Evolutionary conservation across 768 basidiomycete species (phyloP), one percentile per base, ranked within the genome.

Genomic region (Suillus discolor): DNA sequence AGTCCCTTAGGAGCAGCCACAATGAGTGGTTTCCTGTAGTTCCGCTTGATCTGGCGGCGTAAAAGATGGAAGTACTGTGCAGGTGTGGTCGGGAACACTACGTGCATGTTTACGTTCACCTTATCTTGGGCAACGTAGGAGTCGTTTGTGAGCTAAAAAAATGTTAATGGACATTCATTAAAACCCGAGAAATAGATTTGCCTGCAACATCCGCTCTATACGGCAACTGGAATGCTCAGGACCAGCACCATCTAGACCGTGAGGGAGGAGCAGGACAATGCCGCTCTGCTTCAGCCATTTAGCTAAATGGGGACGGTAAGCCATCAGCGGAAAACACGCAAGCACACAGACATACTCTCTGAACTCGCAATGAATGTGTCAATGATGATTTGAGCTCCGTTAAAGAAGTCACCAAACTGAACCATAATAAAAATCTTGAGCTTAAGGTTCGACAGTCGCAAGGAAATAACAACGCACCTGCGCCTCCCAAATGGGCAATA

Each of bases 261-360:
- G 95, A 31, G 95, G 95, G 0, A 97, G 82, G 55, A 94, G 85
- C 65, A 97, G 78, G 5, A 94, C 89, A 25, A 97, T 84, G 0
- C 91, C 95, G 69, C 93, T 96, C 78, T 97, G 95, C 74, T 89
- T 92, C 57, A 93, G 78, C 96, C 96, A 97, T 80, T 97, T 97
- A 4, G 94, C 93, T 94, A 36, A 7, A 2, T 20, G 6, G 38
- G 39, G n/a, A 13, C 41, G 18, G 36, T 34, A 42, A 42, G 38
- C 1, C 1, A 23, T 13, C 20, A 18, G 34, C 28, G 6, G 41
- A 63, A 51, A 62, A 31, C 13, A 36, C 4, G 8, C 2, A 13
- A 39, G 34, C 7, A 44, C 20, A 18, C 38, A n/a, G 16, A 77
- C 90, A 65, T 70, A 94, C 94, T 90, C 78, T 96, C 93, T 20